Conservation (phyloP, 2,329 filamentous ascomycete genomes). For the Alternaria postmessia region DNA sequence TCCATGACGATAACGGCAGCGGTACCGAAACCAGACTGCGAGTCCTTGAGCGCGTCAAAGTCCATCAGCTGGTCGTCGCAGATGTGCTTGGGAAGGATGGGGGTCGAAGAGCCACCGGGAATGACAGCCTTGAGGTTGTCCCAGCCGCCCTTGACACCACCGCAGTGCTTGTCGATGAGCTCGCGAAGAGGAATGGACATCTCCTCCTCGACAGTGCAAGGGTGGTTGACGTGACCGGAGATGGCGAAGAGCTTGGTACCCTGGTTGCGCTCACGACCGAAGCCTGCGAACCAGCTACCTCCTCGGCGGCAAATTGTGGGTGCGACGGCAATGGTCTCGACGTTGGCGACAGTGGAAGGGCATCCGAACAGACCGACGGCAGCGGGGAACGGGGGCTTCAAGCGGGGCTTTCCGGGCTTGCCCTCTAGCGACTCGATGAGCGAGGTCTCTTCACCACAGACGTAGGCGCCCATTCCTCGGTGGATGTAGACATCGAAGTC, state of each 20-base stretch:
- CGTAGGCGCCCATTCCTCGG: slow-evolving; percentile 95
- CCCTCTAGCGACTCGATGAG: slow-evolving; percentile 98
- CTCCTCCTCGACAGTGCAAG: slow-evolving; percentile 96
- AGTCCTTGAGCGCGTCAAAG: slow-evolving; percentile 98
- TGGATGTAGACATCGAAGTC: slow-evolving; percentile 98
- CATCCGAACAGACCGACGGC: slow-evolving; percentile 98
- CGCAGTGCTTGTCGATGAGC: slow-evolving; percentile 97
- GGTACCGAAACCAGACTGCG: slow-evolving; percentile 94
- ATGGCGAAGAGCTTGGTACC: slow-evolving; percentile 99
- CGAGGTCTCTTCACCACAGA: slow-evolving; percentile 98
- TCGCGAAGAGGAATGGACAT: slow-evolving; percentile 98
- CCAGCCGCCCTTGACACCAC: slow-evolving; percentile 95
- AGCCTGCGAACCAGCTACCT: slow-evolving; percentile 88
- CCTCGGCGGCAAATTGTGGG: slow-evolving; percentile 96
- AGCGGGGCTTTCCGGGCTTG: slow-evolving; percentile 96
- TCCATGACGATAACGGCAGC: slow-evolving; percentile 99
- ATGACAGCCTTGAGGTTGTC: slow-evolving; percentile 96
- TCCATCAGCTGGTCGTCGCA: slow-evolving; percentile 99
- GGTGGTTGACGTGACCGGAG: slow-evolving; percentile 98
- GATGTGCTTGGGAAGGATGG: slow-evolving; percentile 86
- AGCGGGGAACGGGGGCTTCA: slow-evolving; percentile 98
- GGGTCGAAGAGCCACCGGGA: slow-evolving; percentile 94
- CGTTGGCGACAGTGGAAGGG: slow-evolving; percentile 96
- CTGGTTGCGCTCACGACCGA: slow-evolving; percentile 94
- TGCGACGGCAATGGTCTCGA: slow-evolving; percentile 94